A percentile compares a stretch with the other conserved stretches of the same genome.
These are phyloP conservation scores for Termitomyces sp. DNA, from an alignment of 768 basidiomycete genomes.

Conservation along the genomic window DNA sequence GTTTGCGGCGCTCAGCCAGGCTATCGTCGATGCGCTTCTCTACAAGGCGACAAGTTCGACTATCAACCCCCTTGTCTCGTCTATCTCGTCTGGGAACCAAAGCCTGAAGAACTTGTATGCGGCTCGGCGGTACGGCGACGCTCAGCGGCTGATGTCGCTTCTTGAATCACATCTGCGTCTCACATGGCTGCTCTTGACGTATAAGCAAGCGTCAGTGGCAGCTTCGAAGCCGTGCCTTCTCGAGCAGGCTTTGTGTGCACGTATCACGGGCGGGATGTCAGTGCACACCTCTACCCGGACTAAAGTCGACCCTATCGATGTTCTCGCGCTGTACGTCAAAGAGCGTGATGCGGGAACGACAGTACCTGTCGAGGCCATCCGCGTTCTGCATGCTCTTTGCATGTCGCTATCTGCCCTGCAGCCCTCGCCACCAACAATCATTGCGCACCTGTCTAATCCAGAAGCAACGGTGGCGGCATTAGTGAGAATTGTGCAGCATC, in stretches of 20 bases:
- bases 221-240: constrained; percentile 55
- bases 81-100: constrained; percentile 57
- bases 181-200: constrained; percentile 54
- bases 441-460: constrained; percentile 73
- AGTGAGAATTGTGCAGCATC: constrained; percentile 70
- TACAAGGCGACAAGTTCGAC: constrained; percentile 73
- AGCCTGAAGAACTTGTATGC: constrained; percentile 55
- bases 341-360: constrained; percentile 53
- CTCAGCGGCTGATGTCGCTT: constrained; percentile 59
- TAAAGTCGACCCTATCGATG: constrained; percentile 69
- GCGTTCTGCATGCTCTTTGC: constrained; percentile 63
- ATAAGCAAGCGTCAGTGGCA: constrained; percentile 46
- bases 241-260: constrained; percentile 71
- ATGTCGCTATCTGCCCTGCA: constrained; percentile 55
- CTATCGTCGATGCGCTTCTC: constrained; percentile 66
- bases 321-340: constrained; percentile 62
- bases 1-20: constrained; percentile 54
- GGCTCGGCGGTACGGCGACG: constrained; percentile 65
- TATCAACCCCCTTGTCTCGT: constrained; percentile 73
- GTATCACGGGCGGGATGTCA: constrained; percentile 44
- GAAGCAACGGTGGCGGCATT: constrained; percentile 63
- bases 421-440: constrained; percentile 65
- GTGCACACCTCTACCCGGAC: constrained; percentile 39
- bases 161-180: constrained; percentile 64
- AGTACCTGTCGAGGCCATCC: constrained; percentile 63